These are phyloP conservation scores for Colletotrichum eleusines DNA, from an alignment of 2,329 filamentous ascomycete genomes.

Conservation along the genomic window DNA sequence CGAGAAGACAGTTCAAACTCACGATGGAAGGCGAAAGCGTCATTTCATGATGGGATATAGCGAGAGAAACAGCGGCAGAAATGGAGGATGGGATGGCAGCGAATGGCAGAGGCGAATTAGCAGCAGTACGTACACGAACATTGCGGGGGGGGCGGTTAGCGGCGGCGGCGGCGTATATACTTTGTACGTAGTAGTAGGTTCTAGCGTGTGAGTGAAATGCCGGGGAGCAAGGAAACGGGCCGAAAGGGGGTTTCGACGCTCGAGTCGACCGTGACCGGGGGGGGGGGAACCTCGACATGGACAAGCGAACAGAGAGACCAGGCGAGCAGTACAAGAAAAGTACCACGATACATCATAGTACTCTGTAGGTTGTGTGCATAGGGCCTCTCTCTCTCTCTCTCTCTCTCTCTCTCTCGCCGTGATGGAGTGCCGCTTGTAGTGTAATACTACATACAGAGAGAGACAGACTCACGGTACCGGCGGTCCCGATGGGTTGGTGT, in stretches of 20 bases:
- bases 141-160: neutral
- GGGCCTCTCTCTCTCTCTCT: no score
- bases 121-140: neutral
- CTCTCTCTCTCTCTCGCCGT: no score
- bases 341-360: no score
- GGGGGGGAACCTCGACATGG: neutral
- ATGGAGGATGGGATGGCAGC: neutral
- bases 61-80: conserved; percentile 33
- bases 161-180: no score
- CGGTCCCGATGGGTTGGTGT: neutral
- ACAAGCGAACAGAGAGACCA: no score
- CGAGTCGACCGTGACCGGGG: conserved; percentile 18
- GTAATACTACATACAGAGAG: neutral
- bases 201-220: neutral
- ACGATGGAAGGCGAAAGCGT: conserved; percentile 14
- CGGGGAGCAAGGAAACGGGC: conserved; percentile 28
- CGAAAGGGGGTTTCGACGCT: conserved; percentile 32
- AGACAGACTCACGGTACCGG: neutral
- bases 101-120: conserved; percentile 25
- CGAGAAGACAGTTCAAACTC: conserved; percentile 4
- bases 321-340: no score
- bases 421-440: no score
- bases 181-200: neutral
- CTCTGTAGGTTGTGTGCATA: no score
- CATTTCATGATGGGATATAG: neutral